A percentile compares a stretch with the other conserved stretches of the same genome.
These are phyloP conservation scores for Loxodes magnus DNA, from an alignment of 73 alveolate species.

Conservation along the genomic window DNA sequence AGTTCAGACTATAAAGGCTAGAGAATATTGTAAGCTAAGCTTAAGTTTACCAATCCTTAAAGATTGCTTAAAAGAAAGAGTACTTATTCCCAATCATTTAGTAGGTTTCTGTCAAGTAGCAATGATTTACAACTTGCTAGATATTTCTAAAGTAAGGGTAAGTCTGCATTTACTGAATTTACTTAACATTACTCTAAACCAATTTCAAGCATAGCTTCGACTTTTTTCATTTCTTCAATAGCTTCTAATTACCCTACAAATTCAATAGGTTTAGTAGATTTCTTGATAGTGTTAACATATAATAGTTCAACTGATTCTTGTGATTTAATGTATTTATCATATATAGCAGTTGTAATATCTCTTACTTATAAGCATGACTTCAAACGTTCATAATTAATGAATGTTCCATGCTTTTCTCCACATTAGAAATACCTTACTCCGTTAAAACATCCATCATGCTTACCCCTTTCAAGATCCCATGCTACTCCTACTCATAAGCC, in stretches of 20 bases:
- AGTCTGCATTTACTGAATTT: neutral
- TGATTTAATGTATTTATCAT: conserved; percentile 4
- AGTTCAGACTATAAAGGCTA: conserved; percentile 18
- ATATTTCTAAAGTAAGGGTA: conserved; percentile 8
- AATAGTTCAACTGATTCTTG: neutral
- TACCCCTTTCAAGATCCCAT: conserved; percentile 88
- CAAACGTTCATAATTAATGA: too few species aligned
- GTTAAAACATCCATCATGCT: conserved; percentile 76
- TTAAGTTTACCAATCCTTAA: conserved; percentile 23
- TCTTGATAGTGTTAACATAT: conserved; percentile 2
- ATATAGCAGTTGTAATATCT: neutral
- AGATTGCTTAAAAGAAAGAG: conserved; percentile 25
- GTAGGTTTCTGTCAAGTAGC: conserved; percentile 38
- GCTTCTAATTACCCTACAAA: conserved; percentile 8
- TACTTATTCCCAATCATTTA: conserved; percentile 48
- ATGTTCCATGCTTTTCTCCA: neutral
- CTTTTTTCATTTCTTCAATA: neutral
- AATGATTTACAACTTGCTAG: conserved; percentile 25
- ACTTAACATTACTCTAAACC: conserved; percentile 4
- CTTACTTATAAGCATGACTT: too few species aligned
- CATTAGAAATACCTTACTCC: conserved; percentile 53
- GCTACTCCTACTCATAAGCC: conserved; percentile 87
- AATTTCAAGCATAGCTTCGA: neutral
- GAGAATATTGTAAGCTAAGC: conserved; percentile 34
- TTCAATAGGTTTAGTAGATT: conserved; percentile 3